These are phyloP conservation scores for Vitis riparia DNA, from an alignment of 164 flowering plant genomes.

Conservation along the genomic window DNA sequence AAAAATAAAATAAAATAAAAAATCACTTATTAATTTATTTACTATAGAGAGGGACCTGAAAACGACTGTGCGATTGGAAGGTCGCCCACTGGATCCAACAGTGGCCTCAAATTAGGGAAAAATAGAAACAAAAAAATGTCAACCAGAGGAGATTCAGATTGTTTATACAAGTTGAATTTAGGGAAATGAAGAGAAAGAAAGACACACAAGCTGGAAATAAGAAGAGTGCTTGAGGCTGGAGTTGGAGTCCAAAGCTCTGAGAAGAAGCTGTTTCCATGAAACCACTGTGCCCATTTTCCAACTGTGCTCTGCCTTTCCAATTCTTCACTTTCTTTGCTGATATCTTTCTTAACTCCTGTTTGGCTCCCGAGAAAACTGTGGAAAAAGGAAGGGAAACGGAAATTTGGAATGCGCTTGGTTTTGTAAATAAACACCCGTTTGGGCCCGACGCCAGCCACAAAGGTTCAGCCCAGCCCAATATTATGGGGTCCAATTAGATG, in stretches of 20 bases:
- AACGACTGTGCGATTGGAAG: slow-evolving; percentile 91
- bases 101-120: slow-evolving; percentile 61
- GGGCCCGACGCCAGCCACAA: too few relatives aligned
- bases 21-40: neutral
- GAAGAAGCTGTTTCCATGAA: slow-evolving; percentile 89
- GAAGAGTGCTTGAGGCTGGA: slow-evolving; percentile 63
- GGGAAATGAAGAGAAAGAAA: neutral
- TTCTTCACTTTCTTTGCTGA: neutral
- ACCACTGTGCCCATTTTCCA: slow-evolving; percentile 14
- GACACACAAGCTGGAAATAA: slow-evolving; percentile 62
- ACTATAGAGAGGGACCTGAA: slow-evolving; percentile 49
- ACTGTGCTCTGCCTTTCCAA: slow-evolving; percentile 7
- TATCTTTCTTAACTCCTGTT: too few relatives aligned
- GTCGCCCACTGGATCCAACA: slow-evolving; percentile 61
- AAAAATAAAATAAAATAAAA: too few relatives aligned
- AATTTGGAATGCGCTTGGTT: too few relatives aligned
- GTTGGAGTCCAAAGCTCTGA: slow-evolving; percentile 61
- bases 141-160: too few relatives aligned
- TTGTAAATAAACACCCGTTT: too few relatives aligned
- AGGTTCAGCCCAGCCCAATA: too few relatives aligned
- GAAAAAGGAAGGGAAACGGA: too few relatives aligned
- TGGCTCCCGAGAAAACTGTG: too few relatives aligned
- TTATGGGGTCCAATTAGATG: too few relatives aligned
- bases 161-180: neutral
- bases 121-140: too few relatives aligned